Conservation (phyloP, 2,329 filamentous ascomycete species). For the Phialophora chinensis region DNA sequence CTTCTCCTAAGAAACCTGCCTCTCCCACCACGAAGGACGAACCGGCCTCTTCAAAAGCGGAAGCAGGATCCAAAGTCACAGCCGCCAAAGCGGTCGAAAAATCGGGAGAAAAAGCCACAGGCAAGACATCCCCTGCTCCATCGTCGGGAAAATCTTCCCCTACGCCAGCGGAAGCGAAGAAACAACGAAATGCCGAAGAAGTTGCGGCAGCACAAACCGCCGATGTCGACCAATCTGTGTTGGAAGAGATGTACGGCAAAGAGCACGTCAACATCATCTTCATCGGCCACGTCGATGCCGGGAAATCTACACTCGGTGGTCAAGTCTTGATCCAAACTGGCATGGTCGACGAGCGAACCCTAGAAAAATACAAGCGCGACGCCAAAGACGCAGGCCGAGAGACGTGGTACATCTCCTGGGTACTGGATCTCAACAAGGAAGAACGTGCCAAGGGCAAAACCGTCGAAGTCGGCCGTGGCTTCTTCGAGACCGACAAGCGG, state of each 20-base stretch:
- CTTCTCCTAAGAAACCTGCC: conserved; percentile 50
- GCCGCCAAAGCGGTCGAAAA: conserved; percentile 92
- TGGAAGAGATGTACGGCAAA: conserved; percentile 94
- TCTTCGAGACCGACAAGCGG: conserved; percentile 96
- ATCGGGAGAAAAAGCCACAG: conserved; percentile 73
- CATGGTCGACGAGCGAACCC: conserved; percentile 98
- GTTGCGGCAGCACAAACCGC: conserved; percentile 82
- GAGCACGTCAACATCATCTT: conserved; percentile 93
- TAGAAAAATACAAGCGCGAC: conserved; percentile 97
- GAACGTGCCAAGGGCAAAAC: conserved; percentile 97
- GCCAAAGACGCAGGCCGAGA: conserved; percentile 95
- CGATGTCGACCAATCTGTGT: conserved; percentile 79
- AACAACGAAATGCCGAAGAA: conserved; percentile 75
- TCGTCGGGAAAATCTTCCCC: conserved; percentile 86
- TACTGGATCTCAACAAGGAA: conserved; percentile 94
- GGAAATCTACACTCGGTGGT: conserved; percentile 94
- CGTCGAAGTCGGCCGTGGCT: conserved; percentile 93
- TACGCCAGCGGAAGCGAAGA: conserved; percentile 64
- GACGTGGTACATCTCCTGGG: conserved; percentile 99
- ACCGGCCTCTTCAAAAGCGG: conserved; percentile 56
- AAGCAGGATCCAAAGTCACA: conserved; percentile 78
- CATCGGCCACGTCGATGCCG: conserved; percentile 96
- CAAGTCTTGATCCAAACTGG: conserved; percentile 91
- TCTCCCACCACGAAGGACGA: conserved; percentile 61
- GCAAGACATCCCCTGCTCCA: conserved; percentile 79